phyloP scores from a whole-genome alignment of 768 basidiomycete genomes.

The Dictyophora rubrovolvata region DNA sequence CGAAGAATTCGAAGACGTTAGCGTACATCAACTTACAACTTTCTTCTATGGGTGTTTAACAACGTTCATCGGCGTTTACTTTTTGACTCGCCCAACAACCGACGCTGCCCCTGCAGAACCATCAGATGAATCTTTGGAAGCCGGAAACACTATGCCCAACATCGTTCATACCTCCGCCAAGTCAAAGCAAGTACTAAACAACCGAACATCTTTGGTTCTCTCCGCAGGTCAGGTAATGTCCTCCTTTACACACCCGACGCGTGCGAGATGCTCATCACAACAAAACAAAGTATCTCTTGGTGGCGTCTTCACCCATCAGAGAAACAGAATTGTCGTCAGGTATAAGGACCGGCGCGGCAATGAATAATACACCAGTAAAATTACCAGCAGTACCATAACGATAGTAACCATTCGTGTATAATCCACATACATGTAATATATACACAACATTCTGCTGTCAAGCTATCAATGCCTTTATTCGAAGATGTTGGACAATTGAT shows the following conservation, averaged over 20 bases:
- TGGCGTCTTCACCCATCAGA: background rate
- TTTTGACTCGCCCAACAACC: conserved; percentile 61
- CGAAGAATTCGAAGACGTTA: conserved; percentile 79
- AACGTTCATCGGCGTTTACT: conserved; percentile 85
- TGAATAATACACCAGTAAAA: background rate
- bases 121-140: background rate
- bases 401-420: background rate
- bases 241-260: background rate
- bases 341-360: background rate
- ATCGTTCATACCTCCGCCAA: background rate
- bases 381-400: background rate
- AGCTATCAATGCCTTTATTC: conserved; percentile 58
- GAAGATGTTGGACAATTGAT: conserved; percentile 74
- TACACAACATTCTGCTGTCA: background rate
- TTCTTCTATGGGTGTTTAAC: conserved; percentile 82
- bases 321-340: background rate
- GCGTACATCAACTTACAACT: conserved; percentile 72
- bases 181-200: background rate
- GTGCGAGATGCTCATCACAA: background rate
- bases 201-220: background rate
- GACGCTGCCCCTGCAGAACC: conserved; percentile 20
- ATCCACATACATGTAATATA: background rate
- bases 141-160: background rate
- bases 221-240: conserved; percentile 3
- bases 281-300: background rate